Conservation (phyloP, 345 rosid genomes). For the Bruguiera sexangula region DNA sequence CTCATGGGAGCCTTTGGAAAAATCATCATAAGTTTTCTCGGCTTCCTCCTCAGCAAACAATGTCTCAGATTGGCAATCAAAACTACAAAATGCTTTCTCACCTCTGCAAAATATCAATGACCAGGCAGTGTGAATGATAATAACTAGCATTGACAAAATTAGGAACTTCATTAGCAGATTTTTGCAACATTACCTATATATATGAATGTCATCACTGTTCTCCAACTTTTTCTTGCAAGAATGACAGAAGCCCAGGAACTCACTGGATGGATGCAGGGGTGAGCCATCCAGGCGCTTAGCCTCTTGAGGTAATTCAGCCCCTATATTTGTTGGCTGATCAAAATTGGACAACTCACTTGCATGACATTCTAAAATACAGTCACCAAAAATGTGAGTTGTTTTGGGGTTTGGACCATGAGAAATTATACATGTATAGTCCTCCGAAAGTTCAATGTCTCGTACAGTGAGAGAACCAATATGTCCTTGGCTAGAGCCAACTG, state of each 20-base stretch:
- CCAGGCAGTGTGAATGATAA: not conserved
- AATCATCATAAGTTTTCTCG: conserved; percentile 21
- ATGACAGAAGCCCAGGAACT: conserved; percentile 29
- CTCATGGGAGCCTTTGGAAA: conserved; percentile 28
- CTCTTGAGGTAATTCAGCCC: conserved; percentile 25
- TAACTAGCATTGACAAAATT: not conserved
- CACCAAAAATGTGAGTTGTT: conserved; percentile 58
- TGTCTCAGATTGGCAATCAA: conserved; percentile 30
- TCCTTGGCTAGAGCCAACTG: conserved; percentile 29
- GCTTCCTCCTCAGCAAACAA: conserved; percentile 33
- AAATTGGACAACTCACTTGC: conserved; percentile 37
- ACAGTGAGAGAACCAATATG: conserved; percentile 40
- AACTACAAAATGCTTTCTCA: conserved; percentile 40
- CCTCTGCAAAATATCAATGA: conserved; percentile 26
- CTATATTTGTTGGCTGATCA: conserved; percentile 24
- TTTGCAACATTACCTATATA: conserved; percentile 31
- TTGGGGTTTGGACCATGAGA: conserved; percentile 65
- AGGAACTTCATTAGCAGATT: not conserved
- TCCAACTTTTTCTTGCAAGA: conserved; percentile 39
- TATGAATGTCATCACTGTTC: conserved; percentile 29
- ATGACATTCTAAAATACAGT: conserved; percentile 51
- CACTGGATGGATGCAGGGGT: conserved; percentile 23
- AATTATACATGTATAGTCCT: conserved; percentile 69
- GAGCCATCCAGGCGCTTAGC: conserved; percentile 6
- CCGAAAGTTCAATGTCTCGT: conserved; percentile 55